phyloP scores from a whole-genome alignment of 768 basidiomycete genomes.

The Solioccasus polychromus region DNA sequence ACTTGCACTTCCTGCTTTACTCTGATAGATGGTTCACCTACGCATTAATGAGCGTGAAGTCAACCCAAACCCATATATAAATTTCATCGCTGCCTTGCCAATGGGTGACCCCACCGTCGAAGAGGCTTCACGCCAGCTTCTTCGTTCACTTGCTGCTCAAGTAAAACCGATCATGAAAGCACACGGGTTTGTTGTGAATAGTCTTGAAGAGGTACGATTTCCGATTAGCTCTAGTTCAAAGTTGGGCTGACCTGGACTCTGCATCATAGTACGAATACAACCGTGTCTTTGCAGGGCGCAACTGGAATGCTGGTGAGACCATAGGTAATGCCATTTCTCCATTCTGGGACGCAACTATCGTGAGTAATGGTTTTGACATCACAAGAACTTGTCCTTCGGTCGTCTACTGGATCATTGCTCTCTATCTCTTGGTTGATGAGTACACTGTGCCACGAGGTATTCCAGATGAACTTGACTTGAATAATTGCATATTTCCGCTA shows the following conservation, averaged over 20 bases:
- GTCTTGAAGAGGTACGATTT: slow-evolving; percentile 71
- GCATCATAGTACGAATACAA: slow-evolving; percentile 89
- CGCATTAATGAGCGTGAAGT: slow-evolving; percentile 65
- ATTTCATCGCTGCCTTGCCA: slow-evolving; percentile 68
- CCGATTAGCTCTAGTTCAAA: neutral
- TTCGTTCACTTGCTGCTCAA: slow-evolving; percentile 80
- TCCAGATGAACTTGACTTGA: slow-evolving; percentile 10
- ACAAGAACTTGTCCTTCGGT: slow-evolving; percentile 72
- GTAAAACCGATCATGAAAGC: slow-evolving; percentile 80
- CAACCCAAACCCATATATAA: slow-evolving; percentile 75
- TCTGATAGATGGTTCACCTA: slow-evolving; percentile 77
- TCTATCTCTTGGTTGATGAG: slow-evolving; percentile 69
- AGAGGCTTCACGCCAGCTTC: slow-evolving; percentile 66
- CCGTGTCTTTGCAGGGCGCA: slow-evolving; percentile 73
- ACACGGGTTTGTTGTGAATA: slow-evolving; percentile 74
- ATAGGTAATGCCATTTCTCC: slow-evolving; percentile 46
- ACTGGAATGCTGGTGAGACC: slow-evolving; percentile 83
- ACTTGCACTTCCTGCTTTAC: too few relatives aligned
- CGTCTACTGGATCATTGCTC: slow-evolving; percentile 56
- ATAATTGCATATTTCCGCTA: slow-evolving; percentile 5
- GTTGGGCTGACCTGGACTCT: slow-evolving; percentile 1
- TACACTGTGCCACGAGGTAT: slow-evolving; percentile 81
- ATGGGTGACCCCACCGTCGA: slow-evolving; percentile 39
- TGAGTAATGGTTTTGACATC: neutral
- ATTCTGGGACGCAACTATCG: neutral